Evolutionary conservation across 179 eudicot species (phyloP).

Genomic region (Beta lomatogona): DNA sequence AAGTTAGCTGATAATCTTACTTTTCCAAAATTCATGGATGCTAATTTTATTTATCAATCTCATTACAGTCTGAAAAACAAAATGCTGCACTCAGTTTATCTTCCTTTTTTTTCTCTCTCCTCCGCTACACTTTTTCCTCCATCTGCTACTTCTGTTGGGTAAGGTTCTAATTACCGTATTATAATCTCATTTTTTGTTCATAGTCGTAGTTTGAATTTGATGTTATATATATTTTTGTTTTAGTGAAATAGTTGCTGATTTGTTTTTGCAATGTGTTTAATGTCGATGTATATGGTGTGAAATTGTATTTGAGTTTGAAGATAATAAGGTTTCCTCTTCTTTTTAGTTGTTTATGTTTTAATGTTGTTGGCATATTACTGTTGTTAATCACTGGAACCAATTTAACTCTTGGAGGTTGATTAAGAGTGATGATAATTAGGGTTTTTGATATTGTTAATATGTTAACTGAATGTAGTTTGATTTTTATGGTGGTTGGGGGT

Average conservation of each 20-base stretch:
- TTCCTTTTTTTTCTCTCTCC: slow-evolving; percentile 15
- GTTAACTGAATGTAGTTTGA: background rate
- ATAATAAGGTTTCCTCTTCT: background rate
- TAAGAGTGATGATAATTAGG: slow-evolving; percentile 1
- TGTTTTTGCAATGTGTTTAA: background rate
- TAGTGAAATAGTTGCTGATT: background rate
- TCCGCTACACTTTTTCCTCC: background rate
- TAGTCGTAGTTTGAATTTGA: background rate
- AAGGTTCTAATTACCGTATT: background rate
- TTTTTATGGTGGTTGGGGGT: background rate
- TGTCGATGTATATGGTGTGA: background rate
- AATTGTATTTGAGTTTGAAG: too few relatives aligned
- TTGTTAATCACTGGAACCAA: background rate
- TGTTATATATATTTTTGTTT: background rate
- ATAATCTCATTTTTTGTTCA: background rate
- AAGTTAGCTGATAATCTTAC: background rate
- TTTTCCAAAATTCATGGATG: background rate
- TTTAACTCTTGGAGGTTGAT: background rate
- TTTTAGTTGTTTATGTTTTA: too few relatives aligned
- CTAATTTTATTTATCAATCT: background rate
- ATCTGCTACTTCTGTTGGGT: slow-evolving; percentile 1
- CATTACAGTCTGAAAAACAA: background rate
- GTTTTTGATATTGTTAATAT: background rate
- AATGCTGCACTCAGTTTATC: slow-evolving; percentile 21
- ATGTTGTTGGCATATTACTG: background rate